These are phyloP conservation scores for Trichoderma sp. DNA, from an alignment of 2,329 filamentous ascomycete species.

Conservation along the genomic window DNA sequence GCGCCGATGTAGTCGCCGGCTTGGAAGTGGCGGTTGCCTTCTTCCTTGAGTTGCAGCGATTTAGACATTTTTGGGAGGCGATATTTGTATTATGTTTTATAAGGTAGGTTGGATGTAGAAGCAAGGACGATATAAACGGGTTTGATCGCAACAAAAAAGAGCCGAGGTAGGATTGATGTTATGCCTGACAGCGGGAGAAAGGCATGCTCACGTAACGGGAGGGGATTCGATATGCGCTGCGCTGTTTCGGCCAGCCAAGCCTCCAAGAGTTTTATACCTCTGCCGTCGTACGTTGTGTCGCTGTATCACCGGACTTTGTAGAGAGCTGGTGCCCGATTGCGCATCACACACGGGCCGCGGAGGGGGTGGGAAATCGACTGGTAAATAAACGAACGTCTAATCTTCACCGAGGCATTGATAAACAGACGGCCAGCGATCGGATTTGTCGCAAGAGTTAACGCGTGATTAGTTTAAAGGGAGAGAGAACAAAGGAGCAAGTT, in stretches of 20 bases:
- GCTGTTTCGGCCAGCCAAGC: neutral
- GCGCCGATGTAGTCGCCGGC: slow-evolving; percentile 62
- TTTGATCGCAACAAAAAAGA: neutral
- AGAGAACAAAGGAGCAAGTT: neutral
- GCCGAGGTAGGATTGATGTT: neutral
- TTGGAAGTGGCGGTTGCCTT: slow-evolving; percentile 65
- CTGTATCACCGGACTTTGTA: neutral
- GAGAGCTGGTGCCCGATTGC: neutral
- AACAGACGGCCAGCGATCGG: neutral
- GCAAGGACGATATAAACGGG: neutral
- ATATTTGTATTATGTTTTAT: neutral
- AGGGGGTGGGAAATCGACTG: neutral
- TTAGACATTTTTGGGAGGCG: slow-evolving; percentile 30
- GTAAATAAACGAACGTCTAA: neutral
- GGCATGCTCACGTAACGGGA: neutral
- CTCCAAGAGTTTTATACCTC: neutral
- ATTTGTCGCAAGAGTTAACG: neutral
- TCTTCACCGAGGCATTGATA: neutral
- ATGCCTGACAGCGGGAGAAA: neutral
- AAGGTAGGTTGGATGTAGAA: neutral
- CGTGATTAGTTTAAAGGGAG: neutral
- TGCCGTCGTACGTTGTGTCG: neutral
- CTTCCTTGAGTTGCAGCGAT: slow-evolving; percentile 47
- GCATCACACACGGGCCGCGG: neutral
- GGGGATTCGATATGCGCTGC: neutral